Percentiles rank a stretch among this genome's conserved stretches.
phyloP scores from a whole-genome alignment of 1,284 basidiomycete species.

The Sporisorium scitamineum region DNA sequence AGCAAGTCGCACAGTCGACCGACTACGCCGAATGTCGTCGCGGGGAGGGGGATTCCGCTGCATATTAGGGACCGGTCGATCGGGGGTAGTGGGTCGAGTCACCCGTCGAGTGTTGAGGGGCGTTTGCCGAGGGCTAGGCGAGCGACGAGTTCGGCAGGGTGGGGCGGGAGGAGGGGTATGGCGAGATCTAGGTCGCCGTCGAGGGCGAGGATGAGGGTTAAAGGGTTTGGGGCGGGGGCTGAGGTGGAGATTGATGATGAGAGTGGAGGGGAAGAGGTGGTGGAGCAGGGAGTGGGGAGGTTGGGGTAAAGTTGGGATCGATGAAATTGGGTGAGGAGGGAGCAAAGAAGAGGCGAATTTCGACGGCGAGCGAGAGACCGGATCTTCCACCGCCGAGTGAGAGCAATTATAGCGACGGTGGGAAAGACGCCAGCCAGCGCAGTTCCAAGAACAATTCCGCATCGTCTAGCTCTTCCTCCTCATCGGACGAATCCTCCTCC shows the following conservation, averaged over 20 bases:
- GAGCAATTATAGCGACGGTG: constrained; percentile 6
- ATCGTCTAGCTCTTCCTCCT: constrained; percentile 15
- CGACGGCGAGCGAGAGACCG: constrained; percentile 41
- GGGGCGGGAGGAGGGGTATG: constrained; percentile 5
- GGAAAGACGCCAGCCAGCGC: background rate
- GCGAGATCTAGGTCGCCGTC: constrained; percentile 35
- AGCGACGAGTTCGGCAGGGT: constrained; percentile 18
- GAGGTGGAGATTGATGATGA: constrained; percentile 57
- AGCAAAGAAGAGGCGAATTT: constrained; percentile 32
- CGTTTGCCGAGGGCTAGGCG: constrained; percentile 27
- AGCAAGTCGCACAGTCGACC: constrained; percentile 28
- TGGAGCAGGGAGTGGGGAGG: background rate
- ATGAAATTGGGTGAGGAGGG: constrained; percentile 11
- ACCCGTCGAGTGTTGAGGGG: constrained; percentile 37
- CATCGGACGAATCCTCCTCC: constrained; percentile 14
- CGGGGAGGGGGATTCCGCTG: constrained; percentile 17
- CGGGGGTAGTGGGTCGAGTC: constrained; percentile 11
- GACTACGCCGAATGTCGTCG: constrained; percentile 21
- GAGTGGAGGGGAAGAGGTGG: constrained; percentile 56
- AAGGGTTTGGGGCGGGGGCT: constrained; percentile 53
- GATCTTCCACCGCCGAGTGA: constrained; percentile 42
- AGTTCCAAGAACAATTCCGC: constrained; percentile 4
- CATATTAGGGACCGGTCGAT: constrained; percentile 27
- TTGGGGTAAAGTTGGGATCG: constrained; percentile 6
- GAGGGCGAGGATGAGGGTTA: constrained; percentile 36